Percentiles rank a stretch among this genome's conserved stretches.
Evolutionary conservation across 768 basidiomycete species (phyloP).

Genomic region (Cytidiella melzeri): DNA sequence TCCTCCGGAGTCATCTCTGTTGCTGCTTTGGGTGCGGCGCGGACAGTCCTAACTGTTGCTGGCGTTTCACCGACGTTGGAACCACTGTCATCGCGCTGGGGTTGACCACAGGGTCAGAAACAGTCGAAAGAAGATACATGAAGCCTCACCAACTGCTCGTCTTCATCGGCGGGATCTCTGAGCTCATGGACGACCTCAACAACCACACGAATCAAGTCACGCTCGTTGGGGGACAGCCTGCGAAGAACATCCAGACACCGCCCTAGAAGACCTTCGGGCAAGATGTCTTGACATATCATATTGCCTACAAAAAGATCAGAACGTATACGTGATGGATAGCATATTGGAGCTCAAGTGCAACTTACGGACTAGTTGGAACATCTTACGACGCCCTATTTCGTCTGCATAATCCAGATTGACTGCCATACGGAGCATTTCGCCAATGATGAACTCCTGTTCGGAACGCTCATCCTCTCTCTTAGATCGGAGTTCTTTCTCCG

Average conservation of each 20-base stretch:
- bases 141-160: slow-evolving; percentile 23
- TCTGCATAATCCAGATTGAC: slow-evolving; percentile 85
- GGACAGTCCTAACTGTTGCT: slow-evolving; percentile 17
- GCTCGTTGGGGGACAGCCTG: slow-evolving; percentile 63
- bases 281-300: slow-evolving; percentile 67
- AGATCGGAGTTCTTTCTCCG: slow-evolving; percentile 32
- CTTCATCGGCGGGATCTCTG: slow-evolving; percentile 47
- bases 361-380: slow-evolving; percentile 81
- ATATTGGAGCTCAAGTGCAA: slow-evolving; percentile 18
- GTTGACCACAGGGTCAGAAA: slow-evolving; percentile 16
- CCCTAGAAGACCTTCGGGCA: slow-evolving; percentile 67
- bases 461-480: slow-evolving; percentile 41
- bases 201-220: slow-evolving; percentile 81
- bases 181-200: slow-evolving; percentile 86
- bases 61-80: slow-evolving; percentile 29
- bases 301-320: slow-evolving; percentile 41
- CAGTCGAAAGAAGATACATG: neutral
- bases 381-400: slow-evolving; percentile 84
- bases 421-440: slow-evolving; percentile 75
- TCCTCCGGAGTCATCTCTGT: slow-evolving; percentile 54
- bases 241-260: slow-evolving; percentile 81
- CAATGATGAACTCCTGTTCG: slow-evolving; percentile 62
- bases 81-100: slow-evolving; percentile 27
- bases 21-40: slow-evolving; percentile 26
- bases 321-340: neutral